Conservation (phyloP, 2,329 filamentous ascomycete species). For the Arachnopeziza araneosa region DNA sequence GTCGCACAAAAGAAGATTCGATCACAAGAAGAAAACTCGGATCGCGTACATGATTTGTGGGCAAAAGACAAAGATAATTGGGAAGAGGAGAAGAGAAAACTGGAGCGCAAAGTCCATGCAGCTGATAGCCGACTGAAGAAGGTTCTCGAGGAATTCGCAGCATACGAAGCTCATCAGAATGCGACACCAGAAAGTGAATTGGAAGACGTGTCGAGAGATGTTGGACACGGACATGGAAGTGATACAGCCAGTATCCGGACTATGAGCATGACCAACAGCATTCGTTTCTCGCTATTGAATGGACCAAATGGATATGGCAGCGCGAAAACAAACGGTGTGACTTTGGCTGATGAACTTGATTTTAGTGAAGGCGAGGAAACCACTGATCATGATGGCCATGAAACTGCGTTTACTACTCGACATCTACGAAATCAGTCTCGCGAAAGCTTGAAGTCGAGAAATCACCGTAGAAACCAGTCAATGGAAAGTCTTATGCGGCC, state of each 20-base stretch:
- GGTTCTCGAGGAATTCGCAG: slow-evolving; percentile 80
- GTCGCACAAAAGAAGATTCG: slow-evolving; percentile 69
- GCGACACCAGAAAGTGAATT: slow-evolving; percentile 44
- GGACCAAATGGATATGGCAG: slow-evolving; percentile 46
- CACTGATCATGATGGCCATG: slow-evolving; percentile 65
- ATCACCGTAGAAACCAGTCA: slow-evolving; percentile 52
- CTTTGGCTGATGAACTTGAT: slow-evolving; percentile 84
- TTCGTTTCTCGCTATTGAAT: slow-evolving; percentile 67
- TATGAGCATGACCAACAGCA: slow-evolving; percentile 65
- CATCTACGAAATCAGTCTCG: slow-evolving; percentile 52
- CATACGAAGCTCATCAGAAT: slow-evolving; percentile 53
- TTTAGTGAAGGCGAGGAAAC: slow-evolving; percentile 74
- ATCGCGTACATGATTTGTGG: slow-evolving; percentile 74
- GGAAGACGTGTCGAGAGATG: slow-evolving; percentile 58
- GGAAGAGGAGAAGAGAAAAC: slow-evolving; percentile 74
- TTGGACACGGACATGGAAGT: slow-evolving; percentile 45
- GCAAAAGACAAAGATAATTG: slow-evolving; percentile 77
- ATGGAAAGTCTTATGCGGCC: slow-evolving; percentile 51
- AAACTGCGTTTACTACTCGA: slow-evolving; percentile 51
- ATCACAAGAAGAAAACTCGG: slow-evolving; percentile 75
- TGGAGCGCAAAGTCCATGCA: slow-evolving; percentile 84
- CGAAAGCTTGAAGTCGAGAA: slow-evolving; percentile 46
- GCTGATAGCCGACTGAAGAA: slow-evolving; percentile 80
- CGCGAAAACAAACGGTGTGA: slow-evolving; percentile 60
- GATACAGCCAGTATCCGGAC: slow-evolving; percentile 70